Conservation (phyloP, 2,329 filamentous ascomycete genomes). For the Purpureocillium lavendulum region DNA sequence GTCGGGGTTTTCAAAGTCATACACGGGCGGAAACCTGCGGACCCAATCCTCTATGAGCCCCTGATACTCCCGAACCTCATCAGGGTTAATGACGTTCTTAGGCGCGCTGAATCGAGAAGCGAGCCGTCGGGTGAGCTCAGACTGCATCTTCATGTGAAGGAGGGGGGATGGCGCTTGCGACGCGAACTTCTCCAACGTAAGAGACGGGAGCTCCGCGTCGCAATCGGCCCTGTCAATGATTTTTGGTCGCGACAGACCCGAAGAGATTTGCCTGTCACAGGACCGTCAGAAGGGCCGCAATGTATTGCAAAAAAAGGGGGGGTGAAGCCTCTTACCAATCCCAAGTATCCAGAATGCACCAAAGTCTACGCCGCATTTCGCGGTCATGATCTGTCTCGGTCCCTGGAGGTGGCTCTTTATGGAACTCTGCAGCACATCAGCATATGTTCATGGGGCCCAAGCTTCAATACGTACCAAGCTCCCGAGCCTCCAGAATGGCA, state of each 20-base stretch:
- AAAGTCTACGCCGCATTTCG: conserved; percentile 21
- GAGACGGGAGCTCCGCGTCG: conserved; percentile 15
- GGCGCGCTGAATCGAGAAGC: conserved; percentile 16
- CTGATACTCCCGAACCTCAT: conserved; percentile 18
- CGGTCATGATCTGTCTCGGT: conserved; percentile 17
- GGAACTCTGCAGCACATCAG: conserved; percentile 10
- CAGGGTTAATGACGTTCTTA: conserved; percentile 15
- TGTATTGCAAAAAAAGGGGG: too few species aligned
- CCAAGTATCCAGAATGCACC: conserved; percentile 24
- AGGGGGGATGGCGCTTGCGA: conserved; percentile 16
- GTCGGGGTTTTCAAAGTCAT: conserved; percentile 29
- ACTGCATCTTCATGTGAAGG: conserved; percentile 22
- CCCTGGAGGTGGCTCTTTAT: conserved; percentile 11
- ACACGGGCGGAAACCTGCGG: conserved; percentile 29
- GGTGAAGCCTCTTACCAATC: conserved; percentile 17
- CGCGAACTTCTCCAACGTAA: conserved; percentile 15
- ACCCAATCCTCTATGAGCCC: conserved; percentile 30
- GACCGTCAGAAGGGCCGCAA: background rate
- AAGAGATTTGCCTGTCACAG: conserved; percentile 21
- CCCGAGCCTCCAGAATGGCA: conserved; percentile 20
- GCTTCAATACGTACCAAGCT: conserved; percentile 13
- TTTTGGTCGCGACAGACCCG: conserved; percentile 19
- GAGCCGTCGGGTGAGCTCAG: conserved; percentile 14
- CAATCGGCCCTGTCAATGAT: conserved; percentile 21
- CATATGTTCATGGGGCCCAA: too few species aligned